Evolutionary conservation across 352 stramenopile genomes (phyloP), one percentile per base, ranked within the genome.

Genomic region (Sclerospora graminicola): DNA sequence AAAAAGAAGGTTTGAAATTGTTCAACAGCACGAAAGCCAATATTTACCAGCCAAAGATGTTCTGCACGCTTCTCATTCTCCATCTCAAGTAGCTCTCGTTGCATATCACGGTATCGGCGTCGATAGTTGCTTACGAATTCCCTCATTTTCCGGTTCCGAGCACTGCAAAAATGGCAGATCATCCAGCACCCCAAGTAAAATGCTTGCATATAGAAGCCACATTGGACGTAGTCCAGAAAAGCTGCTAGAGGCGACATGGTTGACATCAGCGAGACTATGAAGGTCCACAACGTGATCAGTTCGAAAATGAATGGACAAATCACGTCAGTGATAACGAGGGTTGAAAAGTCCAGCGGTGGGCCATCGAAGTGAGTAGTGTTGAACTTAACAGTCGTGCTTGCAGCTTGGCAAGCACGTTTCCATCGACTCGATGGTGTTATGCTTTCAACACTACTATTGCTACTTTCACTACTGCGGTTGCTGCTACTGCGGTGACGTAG

Each of bases 101-200:
- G 74, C 50, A 90, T 68, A 20, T 84, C 77, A 32, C 81, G 81
- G 21, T 79, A 74, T 10, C 74, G 67, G 16, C 81, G 76, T 23
- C 80, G 69, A 44, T 93, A 93, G 48, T 89, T 90, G 54, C 74
- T 87, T 26, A 93, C 81, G 48, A 89, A 87, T 59, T 89, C 73
- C 36, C 81, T 80, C 81, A 93, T 93, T 36, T 87, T 85, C 28
- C 67, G 69, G 54, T 90, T 90, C 15, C 81, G 71, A 34, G 71
- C 57, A 57, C 81, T 93, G 50, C 76, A 90, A 51, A 87, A 93
- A 57, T 93, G 81, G 50, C 76, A 89, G 10, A 82, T 57, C 58
- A 89, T 82, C 81, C 81, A 93, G 8, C 88, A 30, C 5, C 59
- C 55, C 31, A 93, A 57, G 58, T 90, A 90, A 8, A 66, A 63